Evolutionary conservation across 257 asterid species (phyloP).

Genomic region (Rhazya stricta): DNA sequence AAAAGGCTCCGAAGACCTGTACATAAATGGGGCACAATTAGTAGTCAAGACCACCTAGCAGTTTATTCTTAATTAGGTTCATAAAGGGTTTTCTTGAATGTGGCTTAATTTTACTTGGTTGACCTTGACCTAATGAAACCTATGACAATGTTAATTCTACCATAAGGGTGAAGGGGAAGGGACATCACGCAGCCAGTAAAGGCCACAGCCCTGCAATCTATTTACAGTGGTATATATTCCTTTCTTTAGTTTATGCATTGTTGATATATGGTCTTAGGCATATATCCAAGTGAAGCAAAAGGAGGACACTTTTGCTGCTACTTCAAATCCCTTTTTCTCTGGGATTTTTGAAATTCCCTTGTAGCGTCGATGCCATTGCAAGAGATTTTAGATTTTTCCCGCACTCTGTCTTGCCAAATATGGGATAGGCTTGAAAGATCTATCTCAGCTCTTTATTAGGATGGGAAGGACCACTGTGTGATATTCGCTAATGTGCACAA

Average conservation of each 20-base stretch:
- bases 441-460: background rate
- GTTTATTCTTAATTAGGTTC: background rate
- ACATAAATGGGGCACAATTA: background rate
- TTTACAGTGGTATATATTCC: background rate
- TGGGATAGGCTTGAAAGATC: conserved; percentile 5
- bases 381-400: background rate
- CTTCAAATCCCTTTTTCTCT: background rate
- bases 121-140: background rate
- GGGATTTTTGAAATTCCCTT: background rate
- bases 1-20: background rate
- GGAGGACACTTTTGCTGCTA: background rate
- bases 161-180: background rate
- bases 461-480: conserved; percentile 12
- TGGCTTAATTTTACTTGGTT: background rate
- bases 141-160: background rate
- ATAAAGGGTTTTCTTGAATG: background rate
- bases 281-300: background rate
- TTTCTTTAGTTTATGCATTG: background rate
- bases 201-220: background rate
- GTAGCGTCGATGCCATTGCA: background rate
- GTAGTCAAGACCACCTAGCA: background rate
- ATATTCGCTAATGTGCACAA: conserved; percentile 6
- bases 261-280: background rate
- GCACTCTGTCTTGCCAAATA: background rate
- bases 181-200: background rate